Percentiles rank a stretch among this genome's conserved stretches.
These are phyloP conservation scores for Flaveria brownii DNA, from an alignment of 129 eudicot species.

Conservation along the genomic window DNA sequence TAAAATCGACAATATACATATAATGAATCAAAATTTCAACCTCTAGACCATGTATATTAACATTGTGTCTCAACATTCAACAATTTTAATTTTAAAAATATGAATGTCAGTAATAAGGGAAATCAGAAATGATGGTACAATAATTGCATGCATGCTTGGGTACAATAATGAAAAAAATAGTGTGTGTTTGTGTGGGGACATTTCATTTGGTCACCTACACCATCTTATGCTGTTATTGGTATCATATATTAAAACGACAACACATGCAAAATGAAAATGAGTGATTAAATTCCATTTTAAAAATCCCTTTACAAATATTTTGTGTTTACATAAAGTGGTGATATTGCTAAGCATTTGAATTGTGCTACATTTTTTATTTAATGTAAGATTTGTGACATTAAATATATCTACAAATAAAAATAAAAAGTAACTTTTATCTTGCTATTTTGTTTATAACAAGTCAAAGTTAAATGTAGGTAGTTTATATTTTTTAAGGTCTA, in stretches of 20 bases:
- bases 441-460: too few relatives aligned
- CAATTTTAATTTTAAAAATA: too few relatives aligned
- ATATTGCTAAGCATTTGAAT: too few relatives aligned
- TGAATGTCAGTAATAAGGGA: neutral
- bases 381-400: too few relatives aligned
- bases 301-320: neutral
- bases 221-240: neutral
- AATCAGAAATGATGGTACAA: slow-evolving; percentile 1
- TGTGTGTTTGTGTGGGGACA: neutral
- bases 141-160: slow-evolving; percentile 1
- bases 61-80: too few relatives aligned
- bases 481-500: too few relatives aligned
- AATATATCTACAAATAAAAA: too few relatives aligned
- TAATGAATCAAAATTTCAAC: neutral
- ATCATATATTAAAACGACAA: slow-evolving; percentile 24
- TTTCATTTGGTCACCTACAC: slow-evolving; percentile 20
- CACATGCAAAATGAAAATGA: slow-evolving; percentile 1
- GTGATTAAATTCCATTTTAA: neutral
- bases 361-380: neutral
- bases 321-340: neutral
- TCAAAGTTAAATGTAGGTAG: too few relatives aligned
- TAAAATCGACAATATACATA: too few relatives aligned
- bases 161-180: neutral
- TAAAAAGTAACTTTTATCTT: too few relatives aligned
- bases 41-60: too few relatives aligned